These are phyloP conservation scores for Kodamaea lidongshanica DNA, from an alignment of 805 yeast genomes.

Conservation along the genomic window DNA sequence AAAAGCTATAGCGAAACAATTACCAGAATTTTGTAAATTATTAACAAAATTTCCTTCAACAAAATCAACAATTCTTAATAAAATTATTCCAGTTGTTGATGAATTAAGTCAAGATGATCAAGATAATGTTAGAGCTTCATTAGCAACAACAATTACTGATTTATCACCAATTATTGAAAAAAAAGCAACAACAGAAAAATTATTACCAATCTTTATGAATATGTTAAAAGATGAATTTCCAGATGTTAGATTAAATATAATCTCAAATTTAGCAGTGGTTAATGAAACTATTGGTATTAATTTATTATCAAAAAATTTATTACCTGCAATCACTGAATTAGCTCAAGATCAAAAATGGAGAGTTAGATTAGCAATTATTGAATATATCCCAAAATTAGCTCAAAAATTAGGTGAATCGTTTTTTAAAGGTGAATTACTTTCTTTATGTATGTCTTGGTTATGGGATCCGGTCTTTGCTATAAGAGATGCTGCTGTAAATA, in stretches of 20 bases:
- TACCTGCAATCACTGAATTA: constrained; percentile 93
- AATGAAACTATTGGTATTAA: constrained; percentile 93
- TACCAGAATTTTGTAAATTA: constrained; percentile 65
- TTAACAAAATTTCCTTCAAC: constrained; percentile 32
- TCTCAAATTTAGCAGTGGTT: constrained; percentile 84
- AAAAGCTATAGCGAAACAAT: constrained; percentile 87
- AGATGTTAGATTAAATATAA: constrained; percentile 90
- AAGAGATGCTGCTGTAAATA: constrained; percentile 90
- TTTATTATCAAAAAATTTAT: constrained; percentile 72
- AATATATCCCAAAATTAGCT: constrained; percentile 91
- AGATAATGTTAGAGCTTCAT: constrained; percentile 87
- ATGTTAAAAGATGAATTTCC: constrained; percentile 97
- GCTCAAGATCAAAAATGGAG: constrained; percentile 98
- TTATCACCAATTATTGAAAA: constrained; percentile 81
- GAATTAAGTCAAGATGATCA: constrained; percentile 84
- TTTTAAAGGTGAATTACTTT: constrained; percentile 86
- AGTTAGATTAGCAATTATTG: constrained; percentile 92
- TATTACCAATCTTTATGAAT: constrained; percentile 81
- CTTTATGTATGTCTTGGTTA: constrained; percentile 92
- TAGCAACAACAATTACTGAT: constrained; percentile 83
- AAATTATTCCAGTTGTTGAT: constrained; percentile 77
- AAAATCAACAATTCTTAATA: constrained; percentile 50
- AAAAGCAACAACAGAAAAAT: constrained; percentile 71
- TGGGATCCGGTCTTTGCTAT: constrained; percentile 97
- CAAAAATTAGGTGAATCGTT: constrained; percentile 90